phyloP scores from a whole-genome alignment of 179 eudicot genomes.

The Silene vulgaris region DNA sequence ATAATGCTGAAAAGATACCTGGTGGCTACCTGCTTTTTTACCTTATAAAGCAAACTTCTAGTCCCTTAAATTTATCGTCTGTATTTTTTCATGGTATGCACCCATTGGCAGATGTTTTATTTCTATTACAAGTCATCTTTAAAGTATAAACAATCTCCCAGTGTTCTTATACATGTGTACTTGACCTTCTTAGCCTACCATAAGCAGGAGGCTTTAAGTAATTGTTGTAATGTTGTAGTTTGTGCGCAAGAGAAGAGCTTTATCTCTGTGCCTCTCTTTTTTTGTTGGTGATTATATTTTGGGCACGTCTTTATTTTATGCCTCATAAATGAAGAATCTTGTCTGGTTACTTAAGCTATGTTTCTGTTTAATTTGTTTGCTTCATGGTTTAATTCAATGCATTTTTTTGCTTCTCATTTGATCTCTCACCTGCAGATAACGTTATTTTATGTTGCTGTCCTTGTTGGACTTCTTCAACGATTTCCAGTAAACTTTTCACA shows the following conservation, averaged over 20 bases:
- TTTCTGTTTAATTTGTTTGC: neutral
- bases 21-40: conserved; percentile 1
- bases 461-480: conserved; percentile 70
- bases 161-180: neutral
- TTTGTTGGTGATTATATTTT: neutral
- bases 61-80: neutral
- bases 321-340: neutral
- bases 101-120: neutral
- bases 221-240: neutral
- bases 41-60: neutral
- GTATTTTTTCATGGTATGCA: too few species aligned
- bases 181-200: neutral
- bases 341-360: conserved; percentile 1
- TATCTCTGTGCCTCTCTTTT: neutral
- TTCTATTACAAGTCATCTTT: neutral
- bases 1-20: neutral
- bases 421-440: conserved; percentile 53
- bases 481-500: conserved; percentile 74
- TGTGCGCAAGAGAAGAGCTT: neutral
- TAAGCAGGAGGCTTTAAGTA: neutral
- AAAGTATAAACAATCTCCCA: too few species aligned
- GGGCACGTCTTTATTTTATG: neutral
- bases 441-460: conserved; percentile 69
- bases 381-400: neutral
- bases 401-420: conserved; percentile 16